Percentiles rank a stretch among this genome's conserved stretches.
Evolutionary conservation across 768 basidiomycete genomes (phyloP).

Genomic region (Amylocystis lapponica): DNA sequence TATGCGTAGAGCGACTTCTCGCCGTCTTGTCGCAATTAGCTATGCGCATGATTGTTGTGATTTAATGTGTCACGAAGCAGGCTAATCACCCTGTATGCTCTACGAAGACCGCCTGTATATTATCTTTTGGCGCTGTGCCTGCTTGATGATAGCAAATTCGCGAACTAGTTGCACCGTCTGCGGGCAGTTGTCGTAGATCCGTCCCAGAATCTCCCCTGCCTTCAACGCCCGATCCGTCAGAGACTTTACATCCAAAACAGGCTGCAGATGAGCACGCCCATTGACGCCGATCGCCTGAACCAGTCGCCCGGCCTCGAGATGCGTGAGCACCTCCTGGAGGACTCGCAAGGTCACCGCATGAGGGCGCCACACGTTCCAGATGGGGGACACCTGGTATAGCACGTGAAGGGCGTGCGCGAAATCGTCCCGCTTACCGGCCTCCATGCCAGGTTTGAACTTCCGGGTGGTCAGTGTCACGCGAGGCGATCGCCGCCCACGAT

Average conservation of each 20-base stretch:
- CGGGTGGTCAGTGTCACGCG: conserved; percentile 1
- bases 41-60: background rate
- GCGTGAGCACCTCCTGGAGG: conserved; percentile 40
- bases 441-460: conserved; percentile 1
- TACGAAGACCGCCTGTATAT: background rate
- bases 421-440: conserved; percentile 29
- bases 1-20: background rate
- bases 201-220: conserved; percentile 37
- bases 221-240: conserved; percentile 19
- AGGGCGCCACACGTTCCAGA: conserved; percentile 64
- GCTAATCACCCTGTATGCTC: background rate
- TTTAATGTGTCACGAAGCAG: background rate
- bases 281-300: conserved; percentile 34
- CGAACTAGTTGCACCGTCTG: conserved; percentile 29
- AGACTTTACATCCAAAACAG: conserved; percentile 11
- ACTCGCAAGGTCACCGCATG: conserved; percentile 44
- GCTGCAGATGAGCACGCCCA: background rate
- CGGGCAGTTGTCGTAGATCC: conserved; percentile 48
- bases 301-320: conserved; percentile 45
- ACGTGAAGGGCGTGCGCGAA: conserved; percentile 54
- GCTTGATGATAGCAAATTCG: conserved; percentile 18
- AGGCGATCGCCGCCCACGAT: conserved; percentile 4
- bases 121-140: conserved; percentile 1
- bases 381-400: conserved; percentile 57
- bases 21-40: background rate